Percentiles rank a stretch among this genome's conserved stretches.
phyloP scores from a whole-genome alignment of 169 alveolate genomes.

The Plasmodium vinckei region DNA sequence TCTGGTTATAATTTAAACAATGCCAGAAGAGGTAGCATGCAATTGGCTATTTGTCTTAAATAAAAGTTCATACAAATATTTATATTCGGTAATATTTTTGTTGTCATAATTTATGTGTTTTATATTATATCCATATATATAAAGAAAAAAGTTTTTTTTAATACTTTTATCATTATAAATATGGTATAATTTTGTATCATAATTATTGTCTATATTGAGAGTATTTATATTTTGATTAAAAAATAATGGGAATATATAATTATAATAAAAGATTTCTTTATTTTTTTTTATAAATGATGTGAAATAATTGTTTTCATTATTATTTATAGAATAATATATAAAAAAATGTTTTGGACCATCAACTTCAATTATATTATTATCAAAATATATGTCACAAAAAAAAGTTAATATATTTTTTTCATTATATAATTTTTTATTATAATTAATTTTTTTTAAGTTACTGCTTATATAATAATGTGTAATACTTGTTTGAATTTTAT shows the following conservation, averaged over 20 bases:
- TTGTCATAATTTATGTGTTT: slow-evolving; percentile 70
- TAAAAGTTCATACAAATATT: slow-evolving; percentile 46
- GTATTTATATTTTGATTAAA: slow-evolving; percentile 25
- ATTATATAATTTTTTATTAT: slow-evolving; percentile 28
- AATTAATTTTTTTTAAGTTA: slow-evolving; percentile 37
- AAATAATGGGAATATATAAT: slow-evolving; percentile 63
- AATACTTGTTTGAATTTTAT: slow-evolving; percentile 72
- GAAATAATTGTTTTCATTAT: neutral
- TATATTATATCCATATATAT: slow-evolving; percentile 50
- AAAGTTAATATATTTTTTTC: slow-evolving; percentile 72
- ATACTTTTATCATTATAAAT: slow-evolving; percentile 64
- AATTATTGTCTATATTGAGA: slow-evolving; percentile 1
- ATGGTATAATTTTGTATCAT: slow-evolving; percentile 1
- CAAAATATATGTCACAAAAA: slow-evolving; percentile 74
- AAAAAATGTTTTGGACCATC: slow-evolving; percentile 76
- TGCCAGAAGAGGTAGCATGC: neutral
- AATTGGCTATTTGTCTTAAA: slow-evolving; percentile 36
- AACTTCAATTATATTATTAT: slow-evolving; percentile 68
- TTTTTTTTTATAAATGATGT: slow-evolving; percentile 31
- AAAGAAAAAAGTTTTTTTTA: slow-evolving; percentile 65
- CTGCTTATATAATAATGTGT: slow-evolving; percentile 75
- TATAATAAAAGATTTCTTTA: slow-evolving; percentile 42
- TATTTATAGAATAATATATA: slow-evolving; percentile 22
- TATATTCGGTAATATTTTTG: slow-evolving; percentile 37
- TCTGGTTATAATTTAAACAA: neutral